Evolutionary conservation across 1,284 basidiomycete genomes (phyloP), one percentile per base, ranked within the genome.

Genomic region (Phaffia rhodozyma): DNA sequence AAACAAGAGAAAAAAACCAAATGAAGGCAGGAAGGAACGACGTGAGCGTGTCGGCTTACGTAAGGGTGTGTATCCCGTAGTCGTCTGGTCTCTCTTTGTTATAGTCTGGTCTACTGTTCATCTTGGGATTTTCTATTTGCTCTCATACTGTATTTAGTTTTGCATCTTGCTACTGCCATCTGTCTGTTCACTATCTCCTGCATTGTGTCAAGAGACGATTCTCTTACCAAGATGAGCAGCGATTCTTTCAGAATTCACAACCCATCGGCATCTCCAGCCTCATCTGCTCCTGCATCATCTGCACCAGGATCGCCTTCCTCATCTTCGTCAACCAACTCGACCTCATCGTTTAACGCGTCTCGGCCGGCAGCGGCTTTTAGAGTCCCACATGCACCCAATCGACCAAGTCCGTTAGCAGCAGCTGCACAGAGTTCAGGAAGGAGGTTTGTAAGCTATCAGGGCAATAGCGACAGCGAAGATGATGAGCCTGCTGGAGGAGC

Each of bases 171-270:
- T 11, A 43, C 38, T 43, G 38, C 38, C 38, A 43, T 43, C 38
- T 43, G 7, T 43, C 9, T 11, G 38, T 43, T 43, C 38, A 16
- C 38, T 11, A 43, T 43, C 38, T 43, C 38, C 7, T 43, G 5
- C 16, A 16, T 43, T 43, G 13, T 16, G 16, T 11, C 38, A 16
- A 43, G 13, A 43, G 38, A 43, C 38, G 13, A 7, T 11, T 43
- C 13, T 43, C 38, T 43, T 43, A 11, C 13, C 13, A 16, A 43
- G 7, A 43, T 43, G 38, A 43, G 38, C 16, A 43, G 13, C 13
- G 38, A 11, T 43, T 59, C 58, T 7, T 59, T 59, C n/a, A 59
- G 58, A 51, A 59, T 59, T 20, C 58, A 59, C n/a, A 59, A 59
- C 48, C 58, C 58, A 6, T 47, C 58, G 3, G 21, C 9, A 18